Evolutionary conservation across 2,329 filamentous ascomycete species (phyloP), one percentile per base, ranked within the genome.

Genomic region (Diaporthe sp.): DNA sequence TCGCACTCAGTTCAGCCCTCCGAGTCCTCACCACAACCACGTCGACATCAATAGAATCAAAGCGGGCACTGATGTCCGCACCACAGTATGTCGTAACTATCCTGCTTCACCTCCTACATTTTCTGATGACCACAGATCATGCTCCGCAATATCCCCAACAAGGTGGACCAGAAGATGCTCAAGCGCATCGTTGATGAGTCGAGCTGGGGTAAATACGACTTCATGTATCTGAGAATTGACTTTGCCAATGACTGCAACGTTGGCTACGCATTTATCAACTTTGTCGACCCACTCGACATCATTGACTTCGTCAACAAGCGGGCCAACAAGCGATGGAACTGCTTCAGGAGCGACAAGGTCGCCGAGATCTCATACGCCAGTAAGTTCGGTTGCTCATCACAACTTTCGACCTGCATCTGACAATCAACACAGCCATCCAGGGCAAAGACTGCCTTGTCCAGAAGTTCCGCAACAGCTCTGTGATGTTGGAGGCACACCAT

Each of bases 221-320:
- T 98, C 83, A 92, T 97, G 87, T 99, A 99, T 82, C 86, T 98
- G 70, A 92, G 97, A 52, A 98, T 98, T 79, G 94, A 96, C 82
- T 96, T 96, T 78, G 91, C 91, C 71, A 95, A 95, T 79, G 92
- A 95, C 77, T 95, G 93, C 92, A 96, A 95, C 82, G 96, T 98
- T 74, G 97, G 97, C 60, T 98, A 98, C 83, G 96, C 95, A 0
- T 99, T 98, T 84, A 95, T 99, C 85, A 98, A 99, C 84, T 98
- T 98, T 79, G 90, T 92, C 57, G 92, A 95, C 82, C 91, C 94
- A 0, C 86, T 93, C 75, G 91, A 94, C 82, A 95, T 97, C 75
- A 90, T 95, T 71, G 87, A 92, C 77, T 95, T 96, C 81, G 92
- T 94, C 72, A 89, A 90, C 73, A 90, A 90, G 28, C 89, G 93